Evolutionary conservation across 1,284 basidiomycete genomes (phyloP), one percentile per base, ranked within the genome.

Genomic region (Moniliella sp.): DNA sequence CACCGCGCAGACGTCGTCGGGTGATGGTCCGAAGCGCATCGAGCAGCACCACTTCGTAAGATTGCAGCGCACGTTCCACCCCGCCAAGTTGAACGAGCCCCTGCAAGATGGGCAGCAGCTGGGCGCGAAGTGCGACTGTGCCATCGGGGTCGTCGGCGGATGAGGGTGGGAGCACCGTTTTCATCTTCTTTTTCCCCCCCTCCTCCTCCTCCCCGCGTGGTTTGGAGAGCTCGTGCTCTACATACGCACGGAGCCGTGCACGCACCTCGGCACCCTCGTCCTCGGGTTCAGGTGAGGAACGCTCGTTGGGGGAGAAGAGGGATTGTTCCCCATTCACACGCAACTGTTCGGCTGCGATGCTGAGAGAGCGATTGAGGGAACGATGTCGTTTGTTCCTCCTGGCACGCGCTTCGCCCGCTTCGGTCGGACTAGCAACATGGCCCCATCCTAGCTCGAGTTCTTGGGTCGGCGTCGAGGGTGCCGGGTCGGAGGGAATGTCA

Each of bases 1-100:
- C 49, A 55, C 36, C 56, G 39, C 43, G 34, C 58, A 51, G 45
- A 37, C 43, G 51, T 35, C 26, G 40, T 43, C 53, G 31, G 36
- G 45, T 37, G 4, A 73, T 66, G 10, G 68, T 67, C 37, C 69
- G 65, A 14, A 86, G 66, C 36, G 78, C 73, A 7, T 63, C 63
- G 36, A 82, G 64, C 7, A 76, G 76, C 1, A 72, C 70, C 28
- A 79, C 75, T 42, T 77, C 66, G 78, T 83, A 94, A 9, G 74
- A 71, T 1, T 67, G 47, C 10, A 75, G 65, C 0, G 77, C 71
- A 30, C 74, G 72, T 23, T 75, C 75, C 23, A 80, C 60, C 4
- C 75, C 75, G 17, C 71, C 72, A 1, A 81, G 82, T 37, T 77
- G 69, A 11, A 74, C 62, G 23, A 94, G 66, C 1, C 78, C 79